These are phyloP conservation scores for Ceratocystiopsis brevicomis DNA, from an alignment of 2,329 filamentous ascomycete species.

Conservation along the genomic window DNA sequence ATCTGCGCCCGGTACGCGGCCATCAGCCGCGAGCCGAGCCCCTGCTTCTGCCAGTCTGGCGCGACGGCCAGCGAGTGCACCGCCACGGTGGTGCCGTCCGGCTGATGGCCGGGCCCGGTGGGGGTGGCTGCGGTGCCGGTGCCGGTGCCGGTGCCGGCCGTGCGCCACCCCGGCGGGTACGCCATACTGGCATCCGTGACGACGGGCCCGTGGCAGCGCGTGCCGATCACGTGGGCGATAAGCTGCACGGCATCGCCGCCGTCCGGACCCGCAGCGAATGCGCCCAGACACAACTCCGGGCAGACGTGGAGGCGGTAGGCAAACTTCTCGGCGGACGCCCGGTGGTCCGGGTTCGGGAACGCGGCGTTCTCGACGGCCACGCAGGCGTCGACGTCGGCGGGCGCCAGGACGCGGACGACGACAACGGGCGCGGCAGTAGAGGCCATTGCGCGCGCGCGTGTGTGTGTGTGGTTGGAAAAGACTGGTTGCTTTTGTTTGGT, in stretches of 20 bases:
- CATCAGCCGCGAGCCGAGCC: conserved; percentile 56
- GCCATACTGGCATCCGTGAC: conserved; percentile 65
- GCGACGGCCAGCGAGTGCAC: conserved; percentile 69
- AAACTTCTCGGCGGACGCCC: conserved; percentile 39
- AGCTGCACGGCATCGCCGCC: conserved; percentile 32
- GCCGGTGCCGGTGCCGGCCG: conserved; percentile 17
- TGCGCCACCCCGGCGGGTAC: conserved; percentile 34
- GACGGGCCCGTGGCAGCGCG: conserved; percentile 41
- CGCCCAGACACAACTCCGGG: conserved; percentile 57
- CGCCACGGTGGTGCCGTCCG: conserved; percentile 54
- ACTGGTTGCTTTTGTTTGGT: background rate
- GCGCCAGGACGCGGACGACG: conserved; percentile 55
- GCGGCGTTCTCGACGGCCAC: conserved; percentile 35
- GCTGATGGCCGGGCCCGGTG: conserved; percentile 46
- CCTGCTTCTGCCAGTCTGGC: conserved; percentile 53
- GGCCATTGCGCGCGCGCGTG: background rate
- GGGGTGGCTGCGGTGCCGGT: conserved; percentile 17
- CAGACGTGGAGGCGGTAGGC: conserved; percentile 57
- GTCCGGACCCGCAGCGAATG: conserved; percentile 43
- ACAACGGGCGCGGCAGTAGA: conserved; percentile 29
- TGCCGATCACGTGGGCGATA: conserved; percentile 61
- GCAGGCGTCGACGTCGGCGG: conserved; percentile 43
- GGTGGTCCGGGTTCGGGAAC: conserved; percentile 29
- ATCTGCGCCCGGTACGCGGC: conserved; percentile 62
- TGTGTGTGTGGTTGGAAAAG: background rate